Base-by-base conservation (phyloP, 2,329 filamentous ascomycete genomes). In the Xylariaceae sp. region DNA sequence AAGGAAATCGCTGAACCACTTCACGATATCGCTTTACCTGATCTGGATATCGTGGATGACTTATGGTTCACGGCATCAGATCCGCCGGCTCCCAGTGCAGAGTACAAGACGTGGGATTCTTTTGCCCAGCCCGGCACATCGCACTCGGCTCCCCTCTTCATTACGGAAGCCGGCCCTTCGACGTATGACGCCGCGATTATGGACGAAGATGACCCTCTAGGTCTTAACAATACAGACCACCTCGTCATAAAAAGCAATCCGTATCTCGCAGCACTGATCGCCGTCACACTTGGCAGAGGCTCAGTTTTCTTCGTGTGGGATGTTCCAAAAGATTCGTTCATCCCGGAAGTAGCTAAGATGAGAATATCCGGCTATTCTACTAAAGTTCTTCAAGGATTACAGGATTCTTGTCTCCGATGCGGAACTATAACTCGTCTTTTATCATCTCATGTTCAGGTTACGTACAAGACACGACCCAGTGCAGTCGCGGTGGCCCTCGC, bases 271-370 rank as follows among this genome's bases (percentile, higher is more conserved):
- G 85, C 84, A 10, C 72, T 92, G 0, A 74, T 87, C 56, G 80
- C 83, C 12, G 73, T 92, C 1, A 81, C 83, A 0, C 77, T 91
- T 5, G 89, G 88, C 0, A 78, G 87, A 45, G 85, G 84, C 37
- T 92, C 88, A 0, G 75, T 87, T 1, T 78, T 94, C 32, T 94
- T 89, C 67, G 65, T 70, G 0, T 89, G 82, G 76, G 74, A 85
- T 47, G 67, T 74, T 2, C 72, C 74, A 2, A 74, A 75, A 26
- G 71, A 70, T 21, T 72, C 71, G 0, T 89, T 92, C 61, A 67
- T 71, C 15, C 74, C 78, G 9, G 69, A 71, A 1, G 61, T 80
- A 0, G 63, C 73, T 0, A 67, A 71, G 6, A 72, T 81, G 56
- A 75, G 80, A 45, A 74, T 84, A 40, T 78, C 80, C 0, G 81